A percentile compares a stretch with the other conserved stretches of the same genome.
Conservation (phyloP, 306 rosid species). For the Heteromeles arbutifolia region DNA sequence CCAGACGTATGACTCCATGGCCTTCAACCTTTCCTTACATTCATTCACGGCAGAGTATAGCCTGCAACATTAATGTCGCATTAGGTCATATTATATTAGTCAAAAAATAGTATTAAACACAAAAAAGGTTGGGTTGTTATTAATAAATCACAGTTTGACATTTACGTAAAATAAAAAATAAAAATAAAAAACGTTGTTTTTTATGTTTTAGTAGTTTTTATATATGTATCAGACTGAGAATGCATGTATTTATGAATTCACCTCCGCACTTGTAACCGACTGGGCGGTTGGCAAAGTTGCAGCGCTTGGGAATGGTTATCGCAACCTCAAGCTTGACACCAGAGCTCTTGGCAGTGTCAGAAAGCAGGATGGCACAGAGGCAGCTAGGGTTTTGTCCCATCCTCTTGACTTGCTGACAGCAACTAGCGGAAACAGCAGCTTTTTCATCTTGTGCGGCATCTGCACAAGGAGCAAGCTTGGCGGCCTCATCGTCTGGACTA, state of each 20-base stretch:
- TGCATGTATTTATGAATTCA: background rate
- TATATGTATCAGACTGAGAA: background rate
- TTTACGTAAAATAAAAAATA: background rate
- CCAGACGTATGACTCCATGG: constrained; percentile 1
- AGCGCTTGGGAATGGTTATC: constrained; percentile 59
- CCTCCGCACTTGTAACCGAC: constrained; percentile 26
- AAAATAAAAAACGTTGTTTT: background rate
- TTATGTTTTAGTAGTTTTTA: too few relatives aligned
- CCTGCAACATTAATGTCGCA: constrained; percentile 32
- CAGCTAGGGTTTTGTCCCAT: constrained; percentile 44
- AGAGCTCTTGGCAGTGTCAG: constrained; percentile 38
- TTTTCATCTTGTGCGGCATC: constrained; percentile 41
- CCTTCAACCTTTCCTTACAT: background rate
- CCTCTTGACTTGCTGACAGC: constrained; percentile 41
- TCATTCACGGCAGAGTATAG: constrained; percentile 45
- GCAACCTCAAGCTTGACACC: constrained; percentile 40
- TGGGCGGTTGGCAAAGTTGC: constrained; percentile 56
- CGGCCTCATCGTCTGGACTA: constrained; percentile 51
- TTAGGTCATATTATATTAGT: background rate
- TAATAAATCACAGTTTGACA: background rate
- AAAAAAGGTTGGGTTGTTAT: background rate
- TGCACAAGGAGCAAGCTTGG: constrained; percentile 55
- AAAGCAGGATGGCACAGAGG: constrained; percentile 54
- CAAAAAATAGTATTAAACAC: background rate
- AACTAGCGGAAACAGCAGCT: constrained; percentile 40